Conservation (phyloP, 2,329 filamentous ascomycete genomes). For the Fusarium euwallaceae region DNA sequence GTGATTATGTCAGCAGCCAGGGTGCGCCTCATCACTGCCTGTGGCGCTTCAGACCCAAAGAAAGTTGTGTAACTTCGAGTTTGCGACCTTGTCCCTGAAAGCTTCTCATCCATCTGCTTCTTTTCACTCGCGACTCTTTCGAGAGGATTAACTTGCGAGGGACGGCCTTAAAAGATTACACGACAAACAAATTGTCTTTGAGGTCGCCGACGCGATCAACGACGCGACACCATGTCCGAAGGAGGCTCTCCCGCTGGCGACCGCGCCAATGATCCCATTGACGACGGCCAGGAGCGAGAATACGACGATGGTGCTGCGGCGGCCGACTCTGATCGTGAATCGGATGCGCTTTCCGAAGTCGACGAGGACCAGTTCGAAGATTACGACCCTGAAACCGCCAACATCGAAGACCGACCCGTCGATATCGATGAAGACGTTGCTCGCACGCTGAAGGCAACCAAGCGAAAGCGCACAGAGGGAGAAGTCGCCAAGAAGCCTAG, state of each 20-base stretch:
- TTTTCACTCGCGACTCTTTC: background rate
- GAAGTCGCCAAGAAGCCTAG: constrained; percentile 79
- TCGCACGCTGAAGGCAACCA: constrained; percentile 73
- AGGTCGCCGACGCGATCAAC: constrained; percentile 23
- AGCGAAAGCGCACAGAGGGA: constrained; percentile 74
- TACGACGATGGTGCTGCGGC: constrained; percentile 47
- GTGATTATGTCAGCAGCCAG: constrained; percentile 49
- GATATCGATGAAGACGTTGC: constrained; percentile 77
- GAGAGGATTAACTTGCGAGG: too few relatives aligned
- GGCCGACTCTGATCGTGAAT: constrained; percentile 66
- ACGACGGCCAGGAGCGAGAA: constrained; percentile 59
- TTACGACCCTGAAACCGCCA: constrained; percentile 74
- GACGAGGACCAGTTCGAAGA: constrained; percentile 79
- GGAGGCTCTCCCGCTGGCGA: constrained; percentile 57
- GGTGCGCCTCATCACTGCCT: constrained; percentile 29
- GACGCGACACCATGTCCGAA: constrained; percentile 59
- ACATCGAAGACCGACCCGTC: constrained; percentile 73
- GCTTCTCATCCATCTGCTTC: background rate
- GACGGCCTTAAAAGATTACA: background rate
- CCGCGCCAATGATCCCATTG: constrained; percentile 52
- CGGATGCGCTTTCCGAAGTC: constrained; percentile 74
- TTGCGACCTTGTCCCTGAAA: constrained; percentile 13
- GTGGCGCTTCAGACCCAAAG: constrained; percentile 41
- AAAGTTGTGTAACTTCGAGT: constrained; percentile 43
- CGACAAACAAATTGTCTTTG: background rate